Evolutionary conservation across 2,329 filamentous ascomycete species (phyloP).

Genomic region (Rutstroemia sp.): DNA sequence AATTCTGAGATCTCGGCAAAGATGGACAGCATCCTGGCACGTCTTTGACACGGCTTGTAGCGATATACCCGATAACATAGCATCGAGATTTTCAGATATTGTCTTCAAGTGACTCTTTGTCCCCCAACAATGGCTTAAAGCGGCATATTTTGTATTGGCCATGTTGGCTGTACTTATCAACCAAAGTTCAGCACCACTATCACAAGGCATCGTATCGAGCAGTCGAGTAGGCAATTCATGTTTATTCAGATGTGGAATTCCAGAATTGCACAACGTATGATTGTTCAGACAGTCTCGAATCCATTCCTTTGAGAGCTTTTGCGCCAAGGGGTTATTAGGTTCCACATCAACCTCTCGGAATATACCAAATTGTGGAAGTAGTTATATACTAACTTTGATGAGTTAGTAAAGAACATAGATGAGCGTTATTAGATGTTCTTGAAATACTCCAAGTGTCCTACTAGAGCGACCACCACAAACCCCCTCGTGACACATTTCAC

Average conservation of each 20-base stretch:
- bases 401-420: too few species aligned
- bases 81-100: not conserved
- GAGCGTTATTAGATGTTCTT: too few species aligned
- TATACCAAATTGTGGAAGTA: not conserved
- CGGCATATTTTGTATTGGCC: not conserved
- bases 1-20: not conserved
- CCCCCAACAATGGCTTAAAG: not conserved
- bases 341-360: not conserved
- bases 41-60: not conserved
- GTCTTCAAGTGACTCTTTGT: not conserved
- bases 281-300: not conserved
- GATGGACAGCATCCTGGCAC: not conserved
- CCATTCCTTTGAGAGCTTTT: not conserved
- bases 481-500: too few species aligned
- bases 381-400: not conserved
- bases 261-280: not conserved
- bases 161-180: not conserved
- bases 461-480: too few species aligned
- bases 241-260: not conserved
- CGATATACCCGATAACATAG: not conserved
- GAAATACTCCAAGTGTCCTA: too few species aligned
- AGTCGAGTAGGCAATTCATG: not conserved
- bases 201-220: not conserved
- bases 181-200: not conserved
- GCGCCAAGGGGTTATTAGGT: not conserved